Evolutionary conservation across 2,329 filamentous ascomycete species (phyloP).

Genomic region (Penicillium psychrosexuale): DNA sequence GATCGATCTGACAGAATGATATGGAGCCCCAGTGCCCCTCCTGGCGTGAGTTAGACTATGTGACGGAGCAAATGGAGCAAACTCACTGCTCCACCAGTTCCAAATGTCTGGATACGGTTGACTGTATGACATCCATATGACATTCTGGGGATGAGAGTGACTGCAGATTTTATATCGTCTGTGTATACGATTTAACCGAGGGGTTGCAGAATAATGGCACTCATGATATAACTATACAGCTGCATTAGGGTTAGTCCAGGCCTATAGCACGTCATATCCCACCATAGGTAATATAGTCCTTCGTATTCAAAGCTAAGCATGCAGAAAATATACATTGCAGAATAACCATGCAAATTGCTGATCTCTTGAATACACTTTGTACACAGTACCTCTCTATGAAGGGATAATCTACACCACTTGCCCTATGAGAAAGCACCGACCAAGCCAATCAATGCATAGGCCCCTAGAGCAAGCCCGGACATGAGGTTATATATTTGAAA

Average conservation of each 20-base stretch:
- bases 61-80: conserved; percentile 12
- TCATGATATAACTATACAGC: neutral
- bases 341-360: neutral
- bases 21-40: conserved; percentile 18
- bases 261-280: neutral
- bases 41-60: conserved; percentile 8
- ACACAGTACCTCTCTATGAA: conserved; percentile 5
- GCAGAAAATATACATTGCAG: neutral
- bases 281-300: neutral
- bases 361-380: neutral
- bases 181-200: neutral
- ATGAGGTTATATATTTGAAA: neutral
- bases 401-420: neutral
- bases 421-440: neutral
- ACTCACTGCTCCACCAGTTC: conserved; percentile 18
- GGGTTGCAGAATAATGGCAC: too few relatives aligned
- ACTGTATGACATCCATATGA: neutral
- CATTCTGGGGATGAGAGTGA: neutral
- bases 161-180: neutral
- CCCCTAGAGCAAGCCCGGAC: neutral
- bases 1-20: conserved; percentile 2
- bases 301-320: neutral
- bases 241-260: neutral
- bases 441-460: neutral
- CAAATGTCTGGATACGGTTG: conserved; percentile 10